Evolutionary conservation across 2,329 filamentous ascomycete genomes (phyloP).

Genomic region (Pseudocercospora crystallina): DNA sequence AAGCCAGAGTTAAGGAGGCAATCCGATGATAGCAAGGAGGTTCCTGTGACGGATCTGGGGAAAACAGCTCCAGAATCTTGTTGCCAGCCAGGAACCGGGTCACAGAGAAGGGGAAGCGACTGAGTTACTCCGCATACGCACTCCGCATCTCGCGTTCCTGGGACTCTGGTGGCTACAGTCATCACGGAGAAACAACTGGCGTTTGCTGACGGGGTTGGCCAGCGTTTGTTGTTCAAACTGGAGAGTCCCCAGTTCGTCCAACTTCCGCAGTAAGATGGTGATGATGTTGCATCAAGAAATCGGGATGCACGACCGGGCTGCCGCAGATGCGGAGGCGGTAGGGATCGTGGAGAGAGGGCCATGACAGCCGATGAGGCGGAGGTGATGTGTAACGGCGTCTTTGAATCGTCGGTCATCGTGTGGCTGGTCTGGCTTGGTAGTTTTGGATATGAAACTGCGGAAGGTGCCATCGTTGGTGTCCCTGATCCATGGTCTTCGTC

Average conservation of each 20-base stretch:
- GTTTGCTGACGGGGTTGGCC: conserved; percentile 29
- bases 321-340: conserved; percentile 2
- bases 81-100: neutral
- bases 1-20: neutral
- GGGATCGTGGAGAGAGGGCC: conserved; percentile 3
- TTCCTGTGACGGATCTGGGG: conserved; percentile 5
- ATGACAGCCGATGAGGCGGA: conserved; percentile 5
- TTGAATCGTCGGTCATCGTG: neutral
- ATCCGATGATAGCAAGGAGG: conserved; percentile 8
- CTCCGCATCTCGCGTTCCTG: conserved; percentile 27
- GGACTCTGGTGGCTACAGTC: conserved; percentile 28
- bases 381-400: conserved; percentile 8
- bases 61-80: conserved; percentile 1
- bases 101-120: neutral
- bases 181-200: conserved; percentile 17
- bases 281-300: conserved; percentile 6
- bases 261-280: conserved; percentile 25
- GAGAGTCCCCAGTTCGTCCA: conserved; percentile 22
- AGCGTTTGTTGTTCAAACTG: conserved; percentile 13
- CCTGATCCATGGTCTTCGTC: neutral
- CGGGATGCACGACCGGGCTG: neutral
- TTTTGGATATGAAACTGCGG: conserved; percentile 7
- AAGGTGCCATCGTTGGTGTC: conserved; percentile 5
- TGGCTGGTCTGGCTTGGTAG: neutral
- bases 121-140: neutral